Conservation (phyloP, 2,329 filamentous ascomycete genomes). For the Lecanicillium sp. region DNA sequence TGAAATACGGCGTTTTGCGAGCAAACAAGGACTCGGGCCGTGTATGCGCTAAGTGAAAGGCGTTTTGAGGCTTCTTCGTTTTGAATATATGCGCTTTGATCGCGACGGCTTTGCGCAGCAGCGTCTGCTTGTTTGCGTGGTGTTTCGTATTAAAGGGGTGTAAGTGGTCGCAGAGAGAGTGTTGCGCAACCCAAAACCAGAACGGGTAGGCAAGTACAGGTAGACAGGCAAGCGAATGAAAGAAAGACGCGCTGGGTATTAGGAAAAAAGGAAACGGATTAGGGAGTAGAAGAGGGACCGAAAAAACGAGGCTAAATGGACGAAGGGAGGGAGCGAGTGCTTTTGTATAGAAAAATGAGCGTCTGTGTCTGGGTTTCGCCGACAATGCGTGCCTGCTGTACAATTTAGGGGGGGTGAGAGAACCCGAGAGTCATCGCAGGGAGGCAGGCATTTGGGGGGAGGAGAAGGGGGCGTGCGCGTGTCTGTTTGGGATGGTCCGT, state of each 20-base stretch:
- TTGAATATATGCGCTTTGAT: background rate
- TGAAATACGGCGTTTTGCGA: no score
- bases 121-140: conserved; percentile 3
- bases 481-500: no score
- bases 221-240: conserved; percentile 2
- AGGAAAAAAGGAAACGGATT: conserved; percentile 11
- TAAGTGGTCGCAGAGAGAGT: conserved; percentile 6
- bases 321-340: conserved; percentile 13
- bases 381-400: conserved; percentile 6
- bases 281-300: conserved; percentile 2
- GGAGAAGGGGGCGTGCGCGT: no score
- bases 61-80: background rate
- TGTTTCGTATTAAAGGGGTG: conserved; percentile 7
- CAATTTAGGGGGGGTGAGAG: conserved; percentile 3
- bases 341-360: conserved; percentile 15
- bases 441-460: conserved; percentile 4
- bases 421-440: conserved; percentile 7
- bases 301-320: conserved; percentile 9
- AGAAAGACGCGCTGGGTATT: conserved; percentile 14
- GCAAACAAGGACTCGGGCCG: background rate
- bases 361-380: conserved; percentile 1
- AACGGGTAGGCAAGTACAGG: background rate
- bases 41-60: no score
- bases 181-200: background rate
- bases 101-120: background rate